A percentile compares a stretch with the other conserved stretches of the same genome.
Evolutionary conservation across 2,329 filamentous ascomycete species (phyloP).

Genomic region (Cladosporium sp.): DNA sequence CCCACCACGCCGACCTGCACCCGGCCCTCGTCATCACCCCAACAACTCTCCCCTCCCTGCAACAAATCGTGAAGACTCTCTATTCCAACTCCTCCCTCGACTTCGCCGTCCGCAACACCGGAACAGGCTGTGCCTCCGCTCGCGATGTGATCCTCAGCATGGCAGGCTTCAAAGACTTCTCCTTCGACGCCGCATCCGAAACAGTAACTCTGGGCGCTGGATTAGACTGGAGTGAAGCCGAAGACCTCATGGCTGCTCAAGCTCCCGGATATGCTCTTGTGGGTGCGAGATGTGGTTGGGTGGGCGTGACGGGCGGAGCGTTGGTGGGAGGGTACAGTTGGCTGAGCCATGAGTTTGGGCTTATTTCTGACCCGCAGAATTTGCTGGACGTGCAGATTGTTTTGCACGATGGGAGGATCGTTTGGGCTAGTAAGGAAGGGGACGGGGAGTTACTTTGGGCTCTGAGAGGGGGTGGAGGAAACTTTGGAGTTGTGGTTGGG

Average conservation of each 20-base stretch:
- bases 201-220: conserved; percentile 35
- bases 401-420: conserved; percentile 32
- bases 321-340: conserved; percentile 37
- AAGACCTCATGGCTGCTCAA: conserved; percentile 32
- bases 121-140: conserved; percentile 35
- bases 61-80: conserved; percentile 31
- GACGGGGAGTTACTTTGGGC: conserved; percentile 41
- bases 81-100: conserved; percentile 31
- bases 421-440: conserved; percentile 36
- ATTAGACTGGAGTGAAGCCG: conserved; percentile 35
- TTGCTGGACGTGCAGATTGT: conserved; percentile 39
- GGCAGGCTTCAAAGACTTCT: conserved; percentile 35
- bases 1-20: conserved; percentile 30
- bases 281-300: conserved; percentile 34
- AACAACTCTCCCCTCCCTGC: conserved; percentile 26
- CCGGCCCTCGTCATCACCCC: conserved; percentile 35
- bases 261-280: conserved; percentile 36
- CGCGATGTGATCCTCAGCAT: conserved; percentile 36
- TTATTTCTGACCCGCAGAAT: conserved; percentile 38
- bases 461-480: conserved; percentile 37
- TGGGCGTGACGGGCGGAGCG: conserved; percentile 38
- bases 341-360: conserved; percentile 37
- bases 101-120: conserved; percentile 35
- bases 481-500: conserved; percentile 30
- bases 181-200: conserved; percentile 30